phyloP scores from a whole-genome alignment of 768 basidiomycete species.

The Tulasnella sp. region DNA sequence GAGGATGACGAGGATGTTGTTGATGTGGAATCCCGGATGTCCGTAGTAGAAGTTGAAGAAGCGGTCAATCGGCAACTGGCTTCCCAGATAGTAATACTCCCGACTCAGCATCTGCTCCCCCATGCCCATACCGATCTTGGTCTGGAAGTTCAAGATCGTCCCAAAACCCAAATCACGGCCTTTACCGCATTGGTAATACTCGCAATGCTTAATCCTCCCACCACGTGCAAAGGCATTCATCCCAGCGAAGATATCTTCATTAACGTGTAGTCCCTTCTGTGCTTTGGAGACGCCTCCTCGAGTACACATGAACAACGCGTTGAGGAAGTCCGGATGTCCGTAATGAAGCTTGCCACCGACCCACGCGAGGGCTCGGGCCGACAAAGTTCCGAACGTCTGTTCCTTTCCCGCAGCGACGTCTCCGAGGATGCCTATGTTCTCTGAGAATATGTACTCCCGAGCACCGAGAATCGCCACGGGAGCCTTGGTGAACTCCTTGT shows the following conservation, averaged over 20 bases:
- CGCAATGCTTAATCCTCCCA: constrained; percentile 95
- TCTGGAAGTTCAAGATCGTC: constrained; percentile 98
- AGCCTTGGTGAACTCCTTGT: constrained; percentile 74
- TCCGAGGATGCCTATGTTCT: constrained; percentile 97
- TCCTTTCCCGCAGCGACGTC: constrained; percentile 99
- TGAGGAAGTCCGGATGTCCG: constrained; percentile 98
- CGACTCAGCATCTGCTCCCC: constrained; percentile 99
- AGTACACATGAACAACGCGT: constrained; percentile 94
- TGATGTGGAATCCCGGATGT: constrained; percentile 99
- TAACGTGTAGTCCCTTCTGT: constrained; percentile 94
- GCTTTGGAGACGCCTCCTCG: constrained; percentile 98
- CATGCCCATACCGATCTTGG: constrained; percentile 99
- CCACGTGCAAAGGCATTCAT: constrained; percentile 98
- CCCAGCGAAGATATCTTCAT: constrained; percentile 99
- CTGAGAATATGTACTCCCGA: constrained; percentile 99
- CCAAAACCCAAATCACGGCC: constrained; percentile 98
- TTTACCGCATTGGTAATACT: constrained; percentile 99
- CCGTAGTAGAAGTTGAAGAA: constrained; percentile 99
- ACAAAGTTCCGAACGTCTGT: constrained; percentile 96
- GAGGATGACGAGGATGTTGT: constrained; percentile 97
- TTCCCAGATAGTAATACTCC: constrained; percentile 97
- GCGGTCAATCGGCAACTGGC: constrained; percentile 93
- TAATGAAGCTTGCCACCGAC: constrained; percentile 98
- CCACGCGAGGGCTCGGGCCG: constrained; percentile 93
- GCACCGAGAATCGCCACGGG: constrained; percentile 98